Evolutionary conservation across 2,329 filamentous ascomycete genomes (phyloP).

Genomic region (Penicillium sp.): DNA sequence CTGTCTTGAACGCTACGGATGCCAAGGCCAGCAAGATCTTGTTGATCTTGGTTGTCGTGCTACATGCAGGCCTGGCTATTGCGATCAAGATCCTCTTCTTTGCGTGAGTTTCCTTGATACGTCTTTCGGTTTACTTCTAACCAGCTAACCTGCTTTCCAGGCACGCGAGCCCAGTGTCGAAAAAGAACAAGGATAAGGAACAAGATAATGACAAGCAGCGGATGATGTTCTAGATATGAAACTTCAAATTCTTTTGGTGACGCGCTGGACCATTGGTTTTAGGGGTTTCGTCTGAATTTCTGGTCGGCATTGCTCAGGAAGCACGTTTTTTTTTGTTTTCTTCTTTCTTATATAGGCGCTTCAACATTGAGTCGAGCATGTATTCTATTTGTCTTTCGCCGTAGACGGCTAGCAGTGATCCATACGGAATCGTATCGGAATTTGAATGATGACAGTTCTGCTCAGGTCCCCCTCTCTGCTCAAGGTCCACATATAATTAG

Average conservation of each 20-base stretch:
- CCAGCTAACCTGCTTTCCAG: constrained; percentile 36
- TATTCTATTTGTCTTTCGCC: constrained; percentile 26
- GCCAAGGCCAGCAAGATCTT: constrained; percentile 88
- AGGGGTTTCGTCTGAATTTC: constrained; percentile 13
- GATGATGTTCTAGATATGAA: constrained; percentile 36
- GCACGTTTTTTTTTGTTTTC: constrained; percentile 18
- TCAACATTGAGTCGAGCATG: constrained; percentile 19
- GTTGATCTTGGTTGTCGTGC: constrained; percentile 78
- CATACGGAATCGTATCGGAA: constrained; percentile 15
- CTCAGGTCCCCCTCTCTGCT: too few relatives aligned
- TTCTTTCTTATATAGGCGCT: constrained; percentile 18
- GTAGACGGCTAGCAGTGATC: constrained; percentile 17
- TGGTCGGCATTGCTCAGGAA: constrained; percentile 30
- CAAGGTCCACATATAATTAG: too few relatives aligned
- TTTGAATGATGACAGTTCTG: constrained; percentile 1
- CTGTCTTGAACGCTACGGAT: constrained; percentile 90
- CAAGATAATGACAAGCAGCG: constrained; percentile 40
- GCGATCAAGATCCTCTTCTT: constrained; percentile 98
- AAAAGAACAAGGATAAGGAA: constrained; percentile 47
- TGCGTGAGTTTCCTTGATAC: constrained; percentile 58
- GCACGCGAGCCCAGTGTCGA: constrained; percentile 67
- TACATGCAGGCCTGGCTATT: constrained; percentile 89
- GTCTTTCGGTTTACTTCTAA: constrained; percentile 4
- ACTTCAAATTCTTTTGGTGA: constrained; percentile 12
- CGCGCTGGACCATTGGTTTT: constrained; percentile 5